Conservation (phyloP, 345 rosid species). For the Draba incana region DNA sequence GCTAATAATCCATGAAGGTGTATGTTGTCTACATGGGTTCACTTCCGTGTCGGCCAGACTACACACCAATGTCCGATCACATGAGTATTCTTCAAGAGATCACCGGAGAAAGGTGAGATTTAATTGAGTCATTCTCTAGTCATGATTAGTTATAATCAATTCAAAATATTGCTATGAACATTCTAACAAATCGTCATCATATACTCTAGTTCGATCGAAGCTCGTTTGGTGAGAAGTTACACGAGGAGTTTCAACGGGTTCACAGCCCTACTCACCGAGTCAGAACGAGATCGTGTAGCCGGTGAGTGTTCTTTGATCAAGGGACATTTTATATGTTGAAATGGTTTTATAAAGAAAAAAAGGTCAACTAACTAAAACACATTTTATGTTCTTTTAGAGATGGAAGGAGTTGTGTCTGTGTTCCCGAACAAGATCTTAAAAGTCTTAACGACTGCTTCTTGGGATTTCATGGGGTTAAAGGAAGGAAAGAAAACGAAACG, state of each 20-base stretch:
- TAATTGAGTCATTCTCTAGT: background rate
- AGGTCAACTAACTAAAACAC: background rate
- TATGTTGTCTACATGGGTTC: slow-evolving; percentile 52
- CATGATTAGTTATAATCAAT: too few species aligned
- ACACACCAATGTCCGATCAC: slow-evolving; percentile 41
- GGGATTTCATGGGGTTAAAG: slow-evolving; percentile 59
- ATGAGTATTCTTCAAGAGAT: slow-evolving; percentile 41
- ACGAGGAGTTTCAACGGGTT: slow-evolving; percentile 71
- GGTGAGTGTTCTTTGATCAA: slow-evolving; percentile 33
- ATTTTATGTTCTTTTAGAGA: slow-evolving; percentile 33
- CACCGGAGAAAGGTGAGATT: slow-evolving; percentile 32
- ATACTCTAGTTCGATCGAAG: slow-evolving; percentile 35
- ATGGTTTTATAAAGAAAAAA: background rate
- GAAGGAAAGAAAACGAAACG: slow-evolving; percentile 6
- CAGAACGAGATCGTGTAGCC: slow-evolving; percentile 50
- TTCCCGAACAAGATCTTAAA: slow-evolving; percentile 44
- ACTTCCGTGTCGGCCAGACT: slow-evolving; percentile 34
- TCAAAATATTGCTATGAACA: too few species aligned
- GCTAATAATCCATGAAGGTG: slow-evolving; percentile 35
- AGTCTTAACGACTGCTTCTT: slow-evolving; percentile 55
- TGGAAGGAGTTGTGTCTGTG: slow-evolving; percentile 53
- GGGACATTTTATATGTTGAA: background rate
- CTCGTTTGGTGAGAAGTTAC: slow-evolving; percentile 53
- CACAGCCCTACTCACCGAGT: slow-evolving; percentile 50
- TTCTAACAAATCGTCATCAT: background rate